These are phyloP conservation scores for Ogataea pilisensis DNA, from an alignment of 805 yeast genomes.

Conservation along the genomic window DNA sequence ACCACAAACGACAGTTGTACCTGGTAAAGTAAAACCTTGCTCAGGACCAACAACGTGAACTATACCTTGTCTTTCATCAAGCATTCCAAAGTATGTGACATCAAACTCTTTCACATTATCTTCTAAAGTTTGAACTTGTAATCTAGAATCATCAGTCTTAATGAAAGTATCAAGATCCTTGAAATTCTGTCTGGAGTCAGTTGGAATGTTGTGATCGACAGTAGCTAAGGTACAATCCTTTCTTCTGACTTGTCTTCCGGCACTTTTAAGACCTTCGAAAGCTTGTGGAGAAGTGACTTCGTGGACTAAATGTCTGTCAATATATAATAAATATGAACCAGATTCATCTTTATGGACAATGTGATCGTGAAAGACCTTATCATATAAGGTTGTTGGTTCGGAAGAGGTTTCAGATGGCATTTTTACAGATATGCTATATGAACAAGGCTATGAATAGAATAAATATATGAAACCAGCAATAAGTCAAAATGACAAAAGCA, in stretches of 20 bases:
- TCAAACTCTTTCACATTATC: conserved; percentile 87
- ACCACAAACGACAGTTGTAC: conserved; percentile 98
- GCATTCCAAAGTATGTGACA: conserved; percentile 91
- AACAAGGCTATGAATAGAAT: conserved; percentile 1
- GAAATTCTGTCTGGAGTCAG: conserved; percentile 76
- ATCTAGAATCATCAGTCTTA: conserved; percentile 83
- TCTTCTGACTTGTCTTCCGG: conserved; percentile 87
- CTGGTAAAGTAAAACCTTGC: conserved; percentile 97
- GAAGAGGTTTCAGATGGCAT: conserved; percentile 33
- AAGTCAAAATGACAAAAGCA: too few species aligned
- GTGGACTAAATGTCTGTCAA: conserved; percentile 96
- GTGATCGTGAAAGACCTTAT: conserved; percentile 94
- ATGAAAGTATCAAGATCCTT: conserved; percentile 75
- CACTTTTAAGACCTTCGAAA: conserved; percentile 88
- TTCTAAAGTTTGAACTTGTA: conserved; percentile 90
- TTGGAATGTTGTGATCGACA: conserved; percentile 96
- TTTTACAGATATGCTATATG: too few species aligned
- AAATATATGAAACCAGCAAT: not conserved
- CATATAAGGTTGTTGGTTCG: conserved; percentile 77
- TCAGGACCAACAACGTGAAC: conserved; percentile 99
- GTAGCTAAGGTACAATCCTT: conserved; percentile 91
- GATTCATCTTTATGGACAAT: conserved; percentile 85
- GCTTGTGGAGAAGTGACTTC: conserved; percentile 99
- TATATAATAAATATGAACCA: conserved; percentile 82
- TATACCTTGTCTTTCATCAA: conserved; percentile 93